These are phyloP conservation scores for Penicillium salamii DNA, from an alignment of 495 filamentous ascomycete species.

Conservation along the genomic window DNA sequence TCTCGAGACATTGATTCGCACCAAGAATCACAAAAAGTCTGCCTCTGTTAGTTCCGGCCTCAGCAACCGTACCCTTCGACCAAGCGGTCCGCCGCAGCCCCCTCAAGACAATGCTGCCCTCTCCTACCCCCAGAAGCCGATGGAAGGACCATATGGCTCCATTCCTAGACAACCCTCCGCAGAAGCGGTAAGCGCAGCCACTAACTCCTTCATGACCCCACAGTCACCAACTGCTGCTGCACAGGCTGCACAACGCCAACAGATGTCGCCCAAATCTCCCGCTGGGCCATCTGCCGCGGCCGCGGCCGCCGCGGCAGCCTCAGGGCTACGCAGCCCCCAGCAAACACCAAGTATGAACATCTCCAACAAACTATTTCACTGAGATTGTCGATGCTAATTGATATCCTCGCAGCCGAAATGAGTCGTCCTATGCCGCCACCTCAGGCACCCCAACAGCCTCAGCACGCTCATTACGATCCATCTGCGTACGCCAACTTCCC, in stretches of 20 bases:
- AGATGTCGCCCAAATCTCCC: constrained; percentile 34
- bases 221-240: constrained; percentile 38
- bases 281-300: constrained; percentile 28
- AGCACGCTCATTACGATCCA: constrained; percentile 66
- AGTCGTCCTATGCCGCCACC: constrained; percentile 38
- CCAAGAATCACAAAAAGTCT: constrained; percentile 47
- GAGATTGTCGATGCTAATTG: constrained; percentile 5
- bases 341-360: constrained; percentile 35
- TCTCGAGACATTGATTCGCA: constrained; percentile 49
- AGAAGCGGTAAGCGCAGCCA: constrained; percentile 47
- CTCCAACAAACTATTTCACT: neutral
- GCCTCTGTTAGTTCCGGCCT: constrained; percentile 51
- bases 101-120: constrained; percentile 44
- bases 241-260: constrained; percentile 31
- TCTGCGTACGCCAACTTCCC: constrained; percentile 65
- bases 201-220: constrained; percentile 41
- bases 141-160: constrained; percentile 48
- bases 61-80: constrained; percentile 65
- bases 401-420: constrained; percentile 20
- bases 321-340: constrained; percentile 28
- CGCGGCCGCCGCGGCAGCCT: constrained; percentile 35
- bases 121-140: constrained; percentile 44
- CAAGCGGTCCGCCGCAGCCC: constrained; percentile 46
- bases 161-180: constrained; percentile 44
- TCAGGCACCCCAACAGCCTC: constrained; percentile 47